Evolutionary conservation across 2,329 filamentous ascomycete species (phyloP).

Genomic region (Cadophora sp.): DNA sequence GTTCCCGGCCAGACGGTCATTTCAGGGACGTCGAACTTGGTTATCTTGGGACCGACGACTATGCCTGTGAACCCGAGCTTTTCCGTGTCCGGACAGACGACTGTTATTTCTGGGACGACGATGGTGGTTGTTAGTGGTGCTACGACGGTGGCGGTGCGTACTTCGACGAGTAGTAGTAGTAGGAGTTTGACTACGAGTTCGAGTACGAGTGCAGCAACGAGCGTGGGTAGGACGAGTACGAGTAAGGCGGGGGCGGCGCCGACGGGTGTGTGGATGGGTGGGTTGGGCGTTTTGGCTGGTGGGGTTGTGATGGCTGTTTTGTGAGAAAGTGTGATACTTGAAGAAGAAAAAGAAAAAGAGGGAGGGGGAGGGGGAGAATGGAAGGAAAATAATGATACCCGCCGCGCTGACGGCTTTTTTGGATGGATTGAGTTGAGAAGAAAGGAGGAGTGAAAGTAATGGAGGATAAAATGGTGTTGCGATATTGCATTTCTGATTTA

Average conservation of each 20-base stretch:
- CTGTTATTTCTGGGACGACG: constrained; percentile 29
- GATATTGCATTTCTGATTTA: background rate
- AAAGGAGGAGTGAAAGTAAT: background rate
- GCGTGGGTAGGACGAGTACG: constrained; percentile 9
- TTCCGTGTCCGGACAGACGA: constrained; percentile 30
- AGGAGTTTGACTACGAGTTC: background rate
- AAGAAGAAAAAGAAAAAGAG: background rate
- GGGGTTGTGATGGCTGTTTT: constrained; percentile 8
- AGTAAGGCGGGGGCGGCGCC: constrained; percentile 17
- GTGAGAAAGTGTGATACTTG: background rate
- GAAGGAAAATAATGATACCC: background rate
- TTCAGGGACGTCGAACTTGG: constrained; percentile 24
- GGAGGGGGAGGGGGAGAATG: background rate
- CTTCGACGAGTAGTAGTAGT: constrained; percentile 6
- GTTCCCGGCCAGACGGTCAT: constrained; percentile 23
- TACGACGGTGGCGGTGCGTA: constrained; percentile 19
- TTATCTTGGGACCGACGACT: constrained; percentile 28
- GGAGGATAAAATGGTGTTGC: background rate
- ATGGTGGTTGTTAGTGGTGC: constrained; percentile 29
- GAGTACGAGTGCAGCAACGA: background rate
- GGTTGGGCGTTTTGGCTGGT: constrained; percentile 18
- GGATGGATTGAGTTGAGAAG: too few relatives aligned
- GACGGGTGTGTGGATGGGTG: constrained; percentile 9
- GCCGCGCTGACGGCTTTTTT: background rate
- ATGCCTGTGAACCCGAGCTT: constrained; percentile 28